These are phyloP conservation scores for Endocladia muricata DNA, from an alignment of 31 red algal genomes.

Conservation along the genomic window DNA sequence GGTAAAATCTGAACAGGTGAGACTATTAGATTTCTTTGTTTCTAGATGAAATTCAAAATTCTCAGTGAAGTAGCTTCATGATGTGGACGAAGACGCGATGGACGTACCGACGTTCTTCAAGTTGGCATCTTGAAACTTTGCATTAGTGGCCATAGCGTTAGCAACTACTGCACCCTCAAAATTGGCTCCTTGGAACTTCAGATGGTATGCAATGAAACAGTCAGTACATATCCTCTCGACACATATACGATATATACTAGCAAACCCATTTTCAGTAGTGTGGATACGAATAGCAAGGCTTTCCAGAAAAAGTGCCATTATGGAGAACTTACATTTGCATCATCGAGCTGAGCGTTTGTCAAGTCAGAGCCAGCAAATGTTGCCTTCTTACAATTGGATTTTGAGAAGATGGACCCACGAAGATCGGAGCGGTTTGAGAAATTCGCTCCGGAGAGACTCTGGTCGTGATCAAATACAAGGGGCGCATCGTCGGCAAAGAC, in stretches of 20 bases:
- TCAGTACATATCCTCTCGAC: too few species aligned
- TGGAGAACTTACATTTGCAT: slow-evolving; percentile 65
- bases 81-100: too few species aligned
- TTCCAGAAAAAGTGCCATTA: too few species aligned
- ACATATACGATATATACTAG: too few species aligned
- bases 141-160: slow-evolving; percentile 55
- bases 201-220: too few species aligned
- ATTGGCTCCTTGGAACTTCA: slow-evolving; percentile 59
- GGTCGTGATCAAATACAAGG: slow-evolving; percentile 71
- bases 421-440: slow-evolving; percentile 62
- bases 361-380: slow-evolving; percentile 61
- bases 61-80: too few species aligned
- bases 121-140: slow-evolving; percentile 75
- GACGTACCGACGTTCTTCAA: slow-evolving; percentile 60
- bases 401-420: slow-evolving; percentile 69
- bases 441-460: slow-evolving; percentile 66
- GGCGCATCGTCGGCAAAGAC: slow-evolving; percentile 34
- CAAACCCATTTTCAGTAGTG: too few species aligned
- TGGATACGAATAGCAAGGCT: too few species aligned
- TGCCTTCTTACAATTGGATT: slow-evolving; percentile 52
- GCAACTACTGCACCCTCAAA: slow-evolving; percentile 43
- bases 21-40: too few species aligned
- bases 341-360: slow-evolving; percentile 65
- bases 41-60: too few species aligned
- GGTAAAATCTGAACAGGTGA: slow-evolving; percentile 40